Evolutionary conservation across 2,329 filamentous ascomycete species (phyloP), one percentile per base, ranked within the genome.

Genomic region (Alternaria sp.): DNA sequence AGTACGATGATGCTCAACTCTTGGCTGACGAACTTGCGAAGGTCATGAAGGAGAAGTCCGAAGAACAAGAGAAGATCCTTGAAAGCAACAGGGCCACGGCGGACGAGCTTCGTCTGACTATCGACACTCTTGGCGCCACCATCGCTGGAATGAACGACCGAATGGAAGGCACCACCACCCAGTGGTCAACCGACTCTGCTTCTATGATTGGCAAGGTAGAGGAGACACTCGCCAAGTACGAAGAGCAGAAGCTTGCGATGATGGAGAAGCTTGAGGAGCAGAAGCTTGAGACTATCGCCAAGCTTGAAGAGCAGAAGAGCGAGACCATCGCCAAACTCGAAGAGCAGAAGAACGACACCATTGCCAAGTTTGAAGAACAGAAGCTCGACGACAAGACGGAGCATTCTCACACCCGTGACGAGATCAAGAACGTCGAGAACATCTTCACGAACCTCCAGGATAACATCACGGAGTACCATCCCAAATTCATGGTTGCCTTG

Each of bases 141-240:
- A 77, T 85, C 44, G 83, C 83, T 5, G 77, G 77, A 17, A 82
- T 85, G 74, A 81, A 82, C 32, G 77, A 77, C 36, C 90, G 90
- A 7, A 89, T 97, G 57, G 92, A 90, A 0, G 93, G 96, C 57
- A 91, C 92, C 1, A 87, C 94, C 60, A 92, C 97, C 74, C 95
- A 93, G 80, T 91, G 95, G 86, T 89, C 93, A 59, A 90, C 93
- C 73, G 93, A 96, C 47, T 95, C 93, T 8, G 93, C 92, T 81
- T 93, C 91, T 0, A 92, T 97, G 28, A 95, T 97, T 70, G 88
- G 86, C 55, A 90, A 91, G 68, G 91, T 97, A 13, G 92, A 96
- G 59, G 90, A 95, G 50, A 89, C 95, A 5, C 90, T 90, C 68
- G 83, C 82, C 66, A 93, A 92, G 77, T 83, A 93, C 12, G 92